These are phyloP conservation scores for Cladosporium austrohemisphaericum DNA, from an alignment of 2,329 filamentous ascomycete species.

Conservation along the genomic window DNA sequence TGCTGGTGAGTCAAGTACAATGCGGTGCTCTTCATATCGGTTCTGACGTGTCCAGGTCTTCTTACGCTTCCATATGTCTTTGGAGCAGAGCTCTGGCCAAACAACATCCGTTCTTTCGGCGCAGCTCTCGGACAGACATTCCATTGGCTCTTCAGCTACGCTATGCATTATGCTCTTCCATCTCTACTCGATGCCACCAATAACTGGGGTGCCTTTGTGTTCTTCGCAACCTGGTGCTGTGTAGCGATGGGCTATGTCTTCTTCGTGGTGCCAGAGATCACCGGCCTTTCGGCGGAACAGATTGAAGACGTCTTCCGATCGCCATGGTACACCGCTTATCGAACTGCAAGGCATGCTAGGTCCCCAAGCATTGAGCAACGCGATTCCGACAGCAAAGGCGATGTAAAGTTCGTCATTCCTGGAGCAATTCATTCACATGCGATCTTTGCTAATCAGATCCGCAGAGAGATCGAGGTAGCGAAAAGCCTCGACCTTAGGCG, in stretches of 20 bases:
- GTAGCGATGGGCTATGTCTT: slow-evolving; percentile 38
- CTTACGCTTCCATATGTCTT: slow-evolving; percentile 46
- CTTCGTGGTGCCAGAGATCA: slow-evolving; percentile 40
- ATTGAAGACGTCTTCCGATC: slow-evolving; percentile 38
- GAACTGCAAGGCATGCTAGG: too few relatives aligned
- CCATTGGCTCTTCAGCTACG: slow-evolving; percentile 45
- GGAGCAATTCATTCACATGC: too few relatives aligned
- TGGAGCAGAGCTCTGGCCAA: slow-evolving; percentile 45
- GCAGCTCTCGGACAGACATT: slow-evolving; percentile 39
- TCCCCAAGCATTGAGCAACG: too few relatives aligned
- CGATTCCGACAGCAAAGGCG: too few relatives aligned
- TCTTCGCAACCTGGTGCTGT: slow-evolving; percentile 41
- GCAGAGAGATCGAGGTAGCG: too few relatives aligned
- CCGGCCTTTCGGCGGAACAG: slow-evolving; percentile 39
- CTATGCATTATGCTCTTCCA: slow-evolving; percentile 35
- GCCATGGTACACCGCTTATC: slow-evolving; percentile 18
- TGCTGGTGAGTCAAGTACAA: slow-evolving; percentile 26
- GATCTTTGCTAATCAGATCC: too few relatives aligned
- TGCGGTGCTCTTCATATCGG: background rate
- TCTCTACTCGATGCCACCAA: slow-evolving; percentile 34
- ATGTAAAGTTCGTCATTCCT: too few relatives aligned
- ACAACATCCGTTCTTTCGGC: slow-evolving; percentile 44
- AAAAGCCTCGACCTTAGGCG: too few relatives aligned
- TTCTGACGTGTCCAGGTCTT: slow-evolving; percentile 18
- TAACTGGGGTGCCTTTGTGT: slow-evolving; percentile 44